Evolutionary conservation across 768 basidiomycete species (phyloP).

Genomic region (Termitomyces sp.): DNA sequence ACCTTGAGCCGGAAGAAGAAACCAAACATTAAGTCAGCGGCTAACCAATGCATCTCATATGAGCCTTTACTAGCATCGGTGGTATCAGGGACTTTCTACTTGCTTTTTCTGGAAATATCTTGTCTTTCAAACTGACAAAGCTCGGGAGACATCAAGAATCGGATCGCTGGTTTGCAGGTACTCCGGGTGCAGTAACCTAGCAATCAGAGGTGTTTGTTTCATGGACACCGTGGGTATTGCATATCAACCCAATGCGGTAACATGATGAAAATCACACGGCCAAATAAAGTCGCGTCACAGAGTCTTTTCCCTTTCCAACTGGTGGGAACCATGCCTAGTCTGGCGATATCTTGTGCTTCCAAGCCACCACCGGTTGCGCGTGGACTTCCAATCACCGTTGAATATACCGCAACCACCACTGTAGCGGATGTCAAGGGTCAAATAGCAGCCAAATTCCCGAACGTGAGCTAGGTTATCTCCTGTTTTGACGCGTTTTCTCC

Average conservation of each 20-base stretch:
- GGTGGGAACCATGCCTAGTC: constrained; percentile 26
- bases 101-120: no score
- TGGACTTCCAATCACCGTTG: constrained; percentile 44
- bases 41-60: not conserved
- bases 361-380: constrained; percentile 41
- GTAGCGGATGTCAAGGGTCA: constrained; percentile 65
- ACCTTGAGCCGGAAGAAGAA: not conserved
- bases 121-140: not conserved
- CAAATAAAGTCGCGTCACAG: not conserved
- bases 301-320: not conserved
- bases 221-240: not conserved
- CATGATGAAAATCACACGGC: not conserved
- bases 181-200: not conserved
- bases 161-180: not conserved
- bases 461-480: constrained; percentile 20
- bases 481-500: not conserved
- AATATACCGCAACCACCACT: constrained; percentile 47
- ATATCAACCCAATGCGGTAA: not conserved
- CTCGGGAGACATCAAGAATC: not conserved
- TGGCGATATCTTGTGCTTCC: constrained; percentile 48
- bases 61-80: no score
- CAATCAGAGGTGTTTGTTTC: not conserved
- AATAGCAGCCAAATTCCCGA: constrained; percentile 38
- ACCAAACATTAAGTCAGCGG: not conserved
- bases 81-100: no score